These are phyloP conservation scores for Castanea crenata DNA, from an alignment of 306 rosid genomes.

Conservation along the genomic window DNA sequence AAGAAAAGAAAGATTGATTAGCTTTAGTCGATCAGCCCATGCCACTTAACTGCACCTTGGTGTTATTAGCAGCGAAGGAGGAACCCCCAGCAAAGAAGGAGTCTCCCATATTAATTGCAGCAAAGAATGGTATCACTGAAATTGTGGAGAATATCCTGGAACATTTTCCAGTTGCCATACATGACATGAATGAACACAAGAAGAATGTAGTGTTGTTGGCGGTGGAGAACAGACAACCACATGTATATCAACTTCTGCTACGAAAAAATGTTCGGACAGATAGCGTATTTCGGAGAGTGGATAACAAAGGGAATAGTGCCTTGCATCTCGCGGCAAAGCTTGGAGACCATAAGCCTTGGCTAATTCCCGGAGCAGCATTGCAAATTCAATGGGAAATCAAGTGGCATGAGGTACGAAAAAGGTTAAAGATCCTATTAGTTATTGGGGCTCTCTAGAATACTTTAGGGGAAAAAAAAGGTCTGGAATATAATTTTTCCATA, in stretches of 20 bases:
- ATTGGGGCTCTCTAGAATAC: neutral
- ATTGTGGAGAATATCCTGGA: slow-evolving; percentile 44
- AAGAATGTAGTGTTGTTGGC: slow-evolving; percentile 62
- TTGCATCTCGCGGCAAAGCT: slow-evolving; percentile 59
- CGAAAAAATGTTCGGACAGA: slow-evolving; percentile 18
- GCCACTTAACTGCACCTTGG: neutral
- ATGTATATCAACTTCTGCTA: slow-evolving; percentile 34
- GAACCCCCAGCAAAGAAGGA: slow-evolving; percentile 1
- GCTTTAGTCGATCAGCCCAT: too few species aligned
- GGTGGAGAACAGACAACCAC: slow-evolving; percentile 63
- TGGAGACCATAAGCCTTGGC: slow-evolving; percentile 49
- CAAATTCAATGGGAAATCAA: slow-evolving; percentile 76
- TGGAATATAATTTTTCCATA: too few species aligned
- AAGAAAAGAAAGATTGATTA: too few species aligned
- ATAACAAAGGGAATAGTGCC: slow-evolving; percentile 54
- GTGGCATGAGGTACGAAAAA: slow-evolving; percentile 46
- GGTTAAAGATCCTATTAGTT: neutral
- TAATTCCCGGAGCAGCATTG: slow-evolving; percentile 51
- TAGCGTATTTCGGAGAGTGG: slow-evolving; percentile 37
- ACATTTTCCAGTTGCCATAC: slow-evolving; percentile 49
- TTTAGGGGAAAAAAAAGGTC: too few species aligned
- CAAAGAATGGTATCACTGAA: slow-evolving; percentile 60
- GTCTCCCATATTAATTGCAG: slow-evolving; percentile 53
- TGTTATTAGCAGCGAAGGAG: neutral
- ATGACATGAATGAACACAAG: slow-evolving; percentile 37